phyloP scores from a whole-genome alignment of 257 asterid species.

The Salvia rosmarinus region DNA sequence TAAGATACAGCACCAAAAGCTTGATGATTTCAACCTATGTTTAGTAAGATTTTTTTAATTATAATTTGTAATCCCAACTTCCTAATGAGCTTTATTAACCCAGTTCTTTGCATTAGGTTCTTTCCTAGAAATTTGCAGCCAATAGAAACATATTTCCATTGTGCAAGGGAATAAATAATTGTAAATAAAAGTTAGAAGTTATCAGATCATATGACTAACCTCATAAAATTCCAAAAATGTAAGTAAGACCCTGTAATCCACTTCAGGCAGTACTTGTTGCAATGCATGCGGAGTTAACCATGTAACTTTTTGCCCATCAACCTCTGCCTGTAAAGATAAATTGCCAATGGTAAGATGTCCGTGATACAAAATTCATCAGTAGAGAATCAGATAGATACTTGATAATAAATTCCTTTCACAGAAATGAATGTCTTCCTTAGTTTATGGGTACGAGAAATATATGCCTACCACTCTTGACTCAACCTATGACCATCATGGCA shows the following conservation, averaged over 20 bases:
- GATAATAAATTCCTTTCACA: slow-evolving; percentile 95
- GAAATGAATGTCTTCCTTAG: slow-evolving; percentile 93
- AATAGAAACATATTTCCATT: neutral
- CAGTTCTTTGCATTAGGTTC: neutral
- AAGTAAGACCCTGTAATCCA: slow-evolving; percentile 83
- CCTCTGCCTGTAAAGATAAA: slow-evolving; percentile 67
- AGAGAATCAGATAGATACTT: slow-evolving; percentile 50
- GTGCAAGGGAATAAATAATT: slow-evolving; percentile 3
- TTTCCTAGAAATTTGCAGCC: neutral
- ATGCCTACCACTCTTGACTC: slow-evolving; percentile 99
- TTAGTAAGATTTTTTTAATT: neutral
- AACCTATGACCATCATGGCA: slow-evolving; percentile 52
- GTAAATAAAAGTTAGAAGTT: neutral
- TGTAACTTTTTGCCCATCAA: slow-evolving; percentile 91
- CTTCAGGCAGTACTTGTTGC: slow-evolving; percentile 97
- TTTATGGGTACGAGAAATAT: slow-evolving; percentile 81
- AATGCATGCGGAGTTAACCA: slow-evolving; percentile 98
- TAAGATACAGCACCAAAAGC: neutral
- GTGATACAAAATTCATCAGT: slow-evolving; percentile 15
- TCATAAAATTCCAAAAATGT: slow-evolving; percentile 93
- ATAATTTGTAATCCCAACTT: neutral
- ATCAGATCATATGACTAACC: slow-evolving; percentile 44
- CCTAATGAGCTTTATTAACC: neutral
- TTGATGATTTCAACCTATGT: neutral
- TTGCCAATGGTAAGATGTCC: neutral